Evolutionary conservation across 495 filamentous ascomycete genomes (phyloP).

Genomic region (Aspergillus cristatus): DNA sequence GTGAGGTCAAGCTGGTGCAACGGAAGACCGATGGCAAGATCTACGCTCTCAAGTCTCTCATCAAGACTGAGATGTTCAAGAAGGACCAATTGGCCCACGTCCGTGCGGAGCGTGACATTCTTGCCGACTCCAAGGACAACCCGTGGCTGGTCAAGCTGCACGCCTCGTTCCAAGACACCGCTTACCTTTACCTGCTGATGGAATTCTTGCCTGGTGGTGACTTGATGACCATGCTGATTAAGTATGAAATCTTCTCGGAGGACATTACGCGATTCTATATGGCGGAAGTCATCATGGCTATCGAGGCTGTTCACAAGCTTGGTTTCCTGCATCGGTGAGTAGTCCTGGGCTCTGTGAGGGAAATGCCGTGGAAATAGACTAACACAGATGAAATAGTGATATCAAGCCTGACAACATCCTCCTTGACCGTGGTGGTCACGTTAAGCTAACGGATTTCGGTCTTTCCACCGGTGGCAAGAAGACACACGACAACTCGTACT

Average conservation of each 20-base stretch:
- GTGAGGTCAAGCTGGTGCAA: constrained; percentile 94
- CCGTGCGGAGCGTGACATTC: constrained; percentile 91
- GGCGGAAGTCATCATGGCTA: constrained; percentile 93
- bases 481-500: constrained; percentile 95
- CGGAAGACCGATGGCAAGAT: constrained; percentile 95
- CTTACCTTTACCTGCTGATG: constrained; percentile 98
- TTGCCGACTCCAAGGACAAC: constrained; percentile 92
- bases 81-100: constrained; percentile 99
- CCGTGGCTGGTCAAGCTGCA: constrained; percentile 98
- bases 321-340: constrained; percentile 96
- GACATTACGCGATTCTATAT: constrained; percentile 99
- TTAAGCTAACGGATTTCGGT: constrained; percentile 98
- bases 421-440: constrained; percentile 87
- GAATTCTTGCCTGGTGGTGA: constrained; percentile 97
- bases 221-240: constrained; percentile 99
- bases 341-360: not conserved
- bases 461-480: constrained; percentile 97
- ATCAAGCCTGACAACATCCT: constrained; percentile 99
- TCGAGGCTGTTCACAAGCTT: constrained; percentile 94
- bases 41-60: constrained; percentile 94
- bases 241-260: constrained; percentile 98
- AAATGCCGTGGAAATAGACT: constrained; percentile 1
- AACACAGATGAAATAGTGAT: constrained; percentile 51
- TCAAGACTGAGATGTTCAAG: constrained; percentile 99
- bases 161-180: constrained; percentile 92